Percentiles rank a stretch among this genome's conserved stretches.
Evolutionary conservation across 371 early-diverging fungal species (phyloP).

Genomic region (Blastocladiella emersonii): DNA sequence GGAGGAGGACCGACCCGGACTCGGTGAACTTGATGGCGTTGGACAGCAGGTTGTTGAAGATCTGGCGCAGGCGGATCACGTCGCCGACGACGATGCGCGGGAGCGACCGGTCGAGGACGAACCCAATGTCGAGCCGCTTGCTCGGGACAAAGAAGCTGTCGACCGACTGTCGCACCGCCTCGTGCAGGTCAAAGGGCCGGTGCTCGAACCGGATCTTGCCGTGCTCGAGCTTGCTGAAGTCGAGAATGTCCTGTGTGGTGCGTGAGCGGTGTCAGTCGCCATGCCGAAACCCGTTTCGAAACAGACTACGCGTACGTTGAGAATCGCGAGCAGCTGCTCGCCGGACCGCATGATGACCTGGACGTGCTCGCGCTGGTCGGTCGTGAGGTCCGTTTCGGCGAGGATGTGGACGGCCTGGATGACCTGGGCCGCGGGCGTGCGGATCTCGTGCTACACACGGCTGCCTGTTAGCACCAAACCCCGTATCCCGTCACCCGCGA

Average conservation of each 20-base stretch:
- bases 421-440: slow-evolving; percentile 2
- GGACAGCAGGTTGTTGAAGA: slow-evolving; percentile 4
- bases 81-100: slow-evolving; percentile 2
- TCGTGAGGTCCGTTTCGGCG: neutral
- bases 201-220: too few species aligned
- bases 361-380: slow-evolving; percentile 1
- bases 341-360: neutral
- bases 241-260: neutral
- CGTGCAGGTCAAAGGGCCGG: neutral
- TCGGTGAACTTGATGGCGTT: slow-evolving; percentile 6
- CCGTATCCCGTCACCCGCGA: too few species aligned
- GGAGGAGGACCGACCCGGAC: neutral
- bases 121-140: neutral
- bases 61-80: neutral
- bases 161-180: neutral
- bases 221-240: neutral
- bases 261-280: too few species aligned
- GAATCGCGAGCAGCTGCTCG: too few species aligned
- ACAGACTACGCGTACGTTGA: too few species aligned
- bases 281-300: too few species aligned
- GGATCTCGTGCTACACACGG: neutral
- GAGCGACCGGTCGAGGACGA: neutral
- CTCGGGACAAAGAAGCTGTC: neutral
- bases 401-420: neutral
- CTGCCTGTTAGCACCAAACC: too few species aligned